Evolutionary conservation across 129 eudicot species (phyloP), one percentile per base, ranked within the genome.

Genomic region (Ambrosia trifida): DNA sequence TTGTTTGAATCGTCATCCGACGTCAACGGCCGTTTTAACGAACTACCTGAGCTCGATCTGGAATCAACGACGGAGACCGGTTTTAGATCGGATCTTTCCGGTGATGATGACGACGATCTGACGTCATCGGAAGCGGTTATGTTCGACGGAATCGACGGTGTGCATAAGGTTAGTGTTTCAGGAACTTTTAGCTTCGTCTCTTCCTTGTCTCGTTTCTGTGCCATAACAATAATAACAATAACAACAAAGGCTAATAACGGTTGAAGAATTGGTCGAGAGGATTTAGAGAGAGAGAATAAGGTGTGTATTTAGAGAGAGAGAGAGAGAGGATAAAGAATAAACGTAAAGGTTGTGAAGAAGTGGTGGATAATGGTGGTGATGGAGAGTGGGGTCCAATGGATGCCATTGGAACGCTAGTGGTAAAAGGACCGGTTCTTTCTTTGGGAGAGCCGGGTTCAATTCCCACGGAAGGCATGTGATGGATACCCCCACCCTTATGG

Each of bases 141-240:
- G 9, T 67, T 74, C 9, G 88, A 38, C 30, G 77, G 72, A 7
- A 76, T 71, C 59, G 76, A 77, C 53, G 86, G 84, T 16, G 85
- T 66, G 31, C 85, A 86, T 8, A 83, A 66, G 13, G 85, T 64
- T 68, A 86, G 49, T 3, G 83, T 66, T 68, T 85, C 89, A 5
- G 91, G 92, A 11, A 86, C 88, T 64, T 91, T 83, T 59, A 88
- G 91, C 86, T 91, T 93, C 66, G 92, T 91, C 78, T 88, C 97
- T 53, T 86, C 97, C 70, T 88, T 88, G 77, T 91, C 95, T 76
- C 87, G 72, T 79, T 85, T 87, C 65, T 83, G 95, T 38, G 97
- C 89, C 97, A 90, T 89, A 16, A 49, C 45, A 69, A 65, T 24
- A 24, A 24, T 24, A 24, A 24, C 28, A 24, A 24, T 1, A 24